These are phyloP conservation scores for Halophytophthora batemanensis DNA, from an alignment of 352 stramenopile species.

Conservation along the genomic window DNA sequence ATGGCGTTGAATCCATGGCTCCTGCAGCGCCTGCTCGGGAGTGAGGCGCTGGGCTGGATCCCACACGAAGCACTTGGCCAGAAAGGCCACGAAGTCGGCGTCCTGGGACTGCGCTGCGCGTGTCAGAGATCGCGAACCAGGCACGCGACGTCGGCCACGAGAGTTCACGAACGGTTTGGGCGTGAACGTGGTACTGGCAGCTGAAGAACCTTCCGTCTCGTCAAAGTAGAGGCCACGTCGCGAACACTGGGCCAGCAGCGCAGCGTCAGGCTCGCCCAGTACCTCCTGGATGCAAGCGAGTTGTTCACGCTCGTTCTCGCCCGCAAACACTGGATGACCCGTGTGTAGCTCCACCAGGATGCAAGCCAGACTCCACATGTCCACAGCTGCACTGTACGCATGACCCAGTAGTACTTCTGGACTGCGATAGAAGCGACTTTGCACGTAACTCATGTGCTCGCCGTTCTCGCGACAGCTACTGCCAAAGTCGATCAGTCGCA, in stretches of 20 bases:
- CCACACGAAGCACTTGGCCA: constrained; percentile 67
- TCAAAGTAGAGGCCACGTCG: constrained; percentile 69
- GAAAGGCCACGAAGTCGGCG: constrained; percentile 51
- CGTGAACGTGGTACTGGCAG: constrained; percentile 19
- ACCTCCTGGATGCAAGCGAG: constrained; percentile 88
- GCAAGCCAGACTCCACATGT: constrained; percentile 91
- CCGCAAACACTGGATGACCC: constrained; percentile 81
- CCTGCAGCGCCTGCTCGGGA: constrained; percentile 45
- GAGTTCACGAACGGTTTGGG: constrained; percentile 63
- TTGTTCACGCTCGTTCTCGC: constrained; percentile 81
- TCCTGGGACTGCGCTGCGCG: constrained; percentile 44
- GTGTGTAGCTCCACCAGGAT: constrained; percentile 83
- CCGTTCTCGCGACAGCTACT: constrained; percentile 92
- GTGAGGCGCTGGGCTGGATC: constrained; percentile 58
- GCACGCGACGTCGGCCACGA: constrained; percentile 42
- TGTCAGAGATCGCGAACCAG: constrained; percentile 35
- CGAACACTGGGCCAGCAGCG: constrained; percentile 51
- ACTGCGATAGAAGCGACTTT: constrained; percentile 97
- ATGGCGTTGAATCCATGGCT: constrained; percentile 68
- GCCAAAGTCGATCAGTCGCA: constrained; percentile 97
- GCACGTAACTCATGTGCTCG: constrained; percentile 96
- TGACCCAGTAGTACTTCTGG: constrained; percentile 96
- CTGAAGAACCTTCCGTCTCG: constrained; percentile 20
- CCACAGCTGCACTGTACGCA: constrained; percentile 66
- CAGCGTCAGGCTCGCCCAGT: constrained; percentile 40